Evolutionary conservation across 2,329 filamentous ascomycete species (phyloP).

Genomic region (Pseudocercospora crystallina): DNA sequence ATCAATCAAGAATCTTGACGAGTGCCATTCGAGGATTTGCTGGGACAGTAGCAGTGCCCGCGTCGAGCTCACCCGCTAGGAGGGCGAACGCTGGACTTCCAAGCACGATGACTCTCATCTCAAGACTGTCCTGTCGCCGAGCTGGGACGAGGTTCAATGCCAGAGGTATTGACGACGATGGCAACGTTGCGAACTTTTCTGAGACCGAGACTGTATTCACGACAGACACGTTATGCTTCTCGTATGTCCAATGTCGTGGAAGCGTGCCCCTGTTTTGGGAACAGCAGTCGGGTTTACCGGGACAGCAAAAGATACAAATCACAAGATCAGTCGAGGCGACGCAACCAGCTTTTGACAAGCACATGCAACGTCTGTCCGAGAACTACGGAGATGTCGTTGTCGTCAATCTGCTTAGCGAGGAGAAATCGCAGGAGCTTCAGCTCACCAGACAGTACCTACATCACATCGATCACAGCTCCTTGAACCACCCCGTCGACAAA

Average conservation of each 20-base stretch:
- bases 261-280: conserved; percentile 98
- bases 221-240: conserved; percentile 77
- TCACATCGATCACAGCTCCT: conserved; percentile 71
- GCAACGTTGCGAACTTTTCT: conserved; percentile 98
- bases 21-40: conserved; percentile 94
- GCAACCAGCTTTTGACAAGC: conserved; percentile 91
- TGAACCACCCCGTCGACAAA: conserved; percentile 55
- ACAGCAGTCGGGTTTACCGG: conserved; percentile 82
- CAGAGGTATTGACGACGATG: conserved; percentile 95
- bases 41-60: conserved; percentile 79
- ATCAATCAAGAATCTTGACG: conserved; percentile 82
- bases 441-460: conserved; percentile 76
- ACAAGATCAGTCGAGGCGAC: conserved; percentile 87
- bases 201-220: conserved; percentile 94
- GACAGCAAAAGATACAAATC: conserved; percentile 90
- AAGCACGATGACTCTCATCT: conserved; percentile 84
- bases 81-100: conserved; percentile 68
- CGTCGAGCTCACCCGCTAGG: conserved; percentile 69
- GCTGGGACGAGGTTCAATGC: conserved; percentile 96
- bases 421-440: conserved; percentile 82
- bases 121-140: conserved; percentile 82
- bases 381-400: conserved; percentile 89
- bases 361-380: conserved; percentile 83
- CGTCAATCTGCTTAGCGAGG: conserved; percentile 88
- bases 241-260: conserved; percentile 87